Conservation (phyloP, 306 rosid species). For the Cicer arietinum region DNA sequence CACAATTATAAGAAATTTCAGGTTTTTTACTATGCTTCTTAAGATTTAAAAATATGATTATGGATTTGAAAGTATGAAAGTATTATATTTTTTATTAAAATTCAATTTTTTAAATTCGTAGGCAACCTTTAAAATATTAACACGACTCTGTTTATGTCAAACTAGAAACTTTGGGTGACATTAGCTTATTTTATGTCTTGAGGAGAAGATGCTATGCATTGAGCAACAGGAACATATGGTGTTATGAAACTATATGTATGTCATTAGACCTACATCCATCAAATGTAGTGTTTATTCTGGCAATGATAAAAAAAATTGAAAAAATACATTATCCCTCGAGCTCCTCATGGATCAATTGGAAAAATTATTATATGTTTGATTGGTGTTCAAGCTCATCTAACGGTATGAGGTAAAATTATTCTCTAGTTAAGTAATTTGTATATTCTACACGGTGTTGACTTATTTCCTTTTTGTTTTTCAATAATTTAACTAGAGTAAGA, state of each 20-base stretch:
- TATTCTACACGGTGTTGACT: neutral
- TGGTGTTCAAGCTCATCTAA: slow-evolving; percentile 17
- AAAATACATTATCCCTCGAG: neutral
- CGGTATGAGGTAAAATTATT: slow-evolving; percentile 30
- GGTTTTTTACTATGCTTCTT: too few species aligned
- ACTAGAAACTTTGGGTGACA: neutral
- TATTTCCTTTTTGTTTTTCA: neutral
- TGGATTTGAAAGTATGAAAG: too few species aligned
- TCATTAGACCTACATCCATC: neutral
- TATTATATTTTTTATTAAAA: too few species aligned
- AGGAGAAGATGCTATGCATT: neutral
- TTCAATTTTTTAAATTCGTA: too few species aligned
- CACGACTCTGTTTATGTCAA: neutral
- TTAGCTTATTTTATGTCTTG: neutral
- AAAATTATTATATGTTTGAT: neutral
- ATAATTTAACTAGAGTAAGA: too few species aligned
- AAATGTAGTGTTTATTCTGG: neutral
- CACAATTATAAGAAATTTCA: too few species aligned
- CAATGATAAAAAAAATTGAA: neutral
- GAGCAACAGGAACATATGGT: slow-evolving; percentile 4
- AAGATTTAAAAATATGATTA: too few species aligned
- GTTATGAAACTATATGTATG: slow-evolving; percentile 27
- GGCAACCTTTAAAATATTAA: too few species aligned
- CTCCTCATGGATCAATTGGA: neutral
- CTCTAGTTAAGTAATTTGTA: slow-evolving; percentile 3